Evolutionary conservation across 805 yeast species (phyloP).

Genomic region (Pichia heedii): DNA sequence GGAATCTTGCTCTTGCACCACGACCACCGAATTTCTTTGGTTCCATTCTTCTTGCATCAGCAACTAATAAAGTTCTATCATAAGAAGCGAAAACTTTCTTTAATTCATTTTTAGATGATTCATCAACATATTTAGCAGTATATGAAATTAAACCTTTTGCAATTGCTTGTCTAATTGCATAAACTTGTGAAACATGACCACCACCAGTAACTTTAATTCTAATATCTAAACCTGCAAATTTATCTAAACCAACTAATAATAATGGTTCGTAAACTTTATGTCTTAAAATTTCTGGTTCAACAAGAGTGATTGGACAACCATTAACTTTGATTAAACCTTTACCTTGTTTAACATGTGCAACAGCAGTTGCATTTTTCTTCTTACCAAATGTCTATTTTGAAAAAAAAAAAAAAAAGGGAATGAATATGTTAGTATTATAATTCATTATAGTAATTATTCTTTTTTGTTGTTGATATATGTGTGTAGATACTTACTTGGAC

Average conservation of each 20-base stretch:
- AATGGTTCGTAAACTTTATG: conserved; percentile 99
- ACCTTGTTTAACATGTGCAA: conserved; percentile 99
- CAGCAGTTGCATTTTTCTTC: conserved; percentile 99
- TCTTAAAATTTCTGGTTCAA: conserved; percentile 97
- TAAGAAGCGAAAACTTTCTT: conserved; percentile 95
- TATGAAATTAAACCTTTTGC: conserved; percentile 99
- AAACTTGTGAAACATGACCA: conserved; percentile 99
- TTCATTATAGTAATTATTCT: not conserved
- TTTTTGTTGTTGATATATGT: not conserved
- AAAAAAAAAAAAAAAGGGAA: conserved; percentile 10
- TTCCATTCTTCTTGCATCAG: conserved; percentile 99
- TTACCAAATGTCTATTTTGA: conserved; percentile 89
- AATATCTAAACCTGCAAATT: conserved; percentile 96
- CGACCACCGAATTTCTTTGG: conserved; percentile 99
- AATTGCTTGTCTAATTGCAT: conserved; percentile 99
- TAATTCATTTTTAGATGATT: conserved; percentile 98
- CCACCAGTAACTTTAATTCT: conserved; percentile 99
- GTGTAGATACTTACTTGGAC: conserved; percentile 68
- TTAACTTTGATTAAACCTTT: conserved; percentile 98
- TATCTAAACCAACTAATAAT: conserved; percentile 96
- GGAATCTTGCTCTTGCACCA: conserved; percentile 99
- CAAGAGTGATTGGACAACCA: conserved; percentile 99
- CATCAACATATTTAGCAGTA: conserved; percentile 99
- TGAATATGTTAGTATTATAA: conserved; percentile 15
- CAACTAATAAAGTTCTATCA: conserved; percentile 99